Evolutionary conservation across 2,329 filamentous ascomycete species (phyloP).

Genomic region (Pestalotiopsis sp.): DNA sequence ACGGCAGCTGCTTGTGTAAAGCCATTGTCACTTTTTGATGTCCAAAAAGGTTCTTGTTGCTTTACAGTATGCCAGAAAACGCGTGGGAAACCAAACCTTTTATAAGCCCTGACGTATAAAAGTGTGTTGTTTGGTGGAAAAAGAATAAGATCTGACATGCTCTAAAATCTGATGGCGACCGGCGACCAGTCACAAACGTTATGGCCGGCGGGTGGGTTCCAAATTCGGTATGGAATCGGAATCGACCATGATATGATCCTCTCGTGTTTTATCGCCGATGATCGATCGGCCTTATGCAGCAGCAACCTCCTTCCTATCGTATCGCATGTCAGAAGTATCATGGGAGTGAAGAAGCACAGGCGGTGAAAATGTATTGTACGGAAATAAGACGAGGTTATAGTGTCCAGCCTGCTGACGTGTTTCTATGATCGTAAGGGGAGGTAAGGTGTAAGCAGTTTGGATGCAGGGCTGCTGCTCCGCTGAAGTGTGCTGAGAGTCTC

Average conservation of each 20-base stretch:
- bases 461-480: neutral
- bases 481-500: no score
- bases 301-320: neutral
- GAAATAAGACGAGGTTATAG: neutral
- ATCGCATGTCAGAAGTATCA: neutral
- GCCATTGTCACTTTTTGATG: neutral
- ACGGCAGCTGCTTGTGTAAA: neutral
- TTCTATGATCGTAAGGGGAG: neutral
- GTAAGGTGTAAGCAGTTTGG: neutral
- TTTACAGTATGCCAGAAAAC: neutral
- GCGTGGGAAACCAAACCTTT: no score
- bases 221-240: neutral
- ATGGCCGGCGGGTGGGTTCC: neutral
- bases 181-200: neutral
- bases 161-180: neutral
- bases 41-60: no score
- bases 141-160: no score
- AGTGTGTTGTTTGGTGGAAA: no score
- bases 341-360: neutral
- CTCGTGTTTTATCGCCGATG: neutral
- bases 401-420: neutral
- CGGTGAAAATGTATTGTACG: neutral
- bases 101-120: no score
- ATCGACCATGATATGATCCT: neutral
- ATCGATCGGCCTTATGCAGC: neutral